Conservation (phyloP, 495 filamentous ascomycete species). For the Hamigera avellanea region DNA sequence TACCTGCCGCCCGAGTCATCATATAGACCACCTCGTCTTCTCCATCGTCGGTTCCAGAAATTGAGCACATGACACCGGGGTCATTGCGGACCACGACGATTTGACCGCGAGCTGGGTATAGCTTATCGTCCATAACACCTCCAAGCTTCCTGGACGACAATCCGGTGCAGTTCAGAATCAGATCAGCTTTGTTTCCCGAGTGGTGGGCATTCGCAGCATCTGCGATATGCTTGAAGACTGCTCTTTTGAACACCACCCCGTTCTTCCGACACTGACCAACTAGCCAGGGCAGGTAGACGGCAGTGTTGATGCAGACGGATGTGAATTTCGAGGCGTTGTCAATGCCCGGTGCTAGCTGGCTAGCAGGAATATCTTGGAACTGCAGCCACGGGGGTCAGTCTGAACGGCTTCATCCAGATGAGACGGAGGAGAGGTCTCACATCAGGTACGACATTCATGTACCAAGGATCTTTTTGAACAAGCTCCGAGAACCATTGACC, state of each 20-base stretch:
- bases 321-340: conserved; percentile 62
- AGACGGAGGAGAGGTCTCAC: conserved; percentile 19
- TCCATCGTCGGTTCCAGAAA: conserved; percentile 72
- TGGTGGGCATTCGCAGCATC: conserved; percentile 59
- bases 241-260: conserved; percentile 54
- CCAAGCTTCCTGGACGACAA: conserved; percentile 61
- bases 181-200: conserved; percentile 46
- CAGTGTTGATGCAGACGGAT: conserved; percentile 84
- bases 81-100: conserved; percentile 82
- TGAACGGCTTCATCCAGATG: neutral
- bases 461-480: conserved; percentile 68
- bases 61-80: conserved; percentile 52
- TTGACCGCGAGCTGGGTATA: conserved; percentile 76
- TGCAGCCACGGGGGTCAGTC: conserved; percentile 5
- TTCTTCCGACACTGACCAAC: conserved; percentile 59
- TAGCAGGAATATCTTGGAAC: conserved; percentile 44
- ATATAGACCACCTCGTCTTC: conserved; percentile 74
- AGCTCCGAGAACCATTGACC: conserved; percentile 51
- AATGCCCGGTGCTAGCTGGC: conserved; percentile 46
- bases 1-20: conserved; percentile 76
- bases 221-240: conserved; percentile 53
- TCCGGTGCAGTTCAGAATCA: conserved; percentile 84
- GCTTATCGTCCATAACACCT: conserved; percentile 65
- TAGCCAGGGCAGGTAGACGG: conserved; percentile 79
- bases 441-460: conserved; percentile 60